Evolutionary conservation across 2,329 filamentous ascomycete genomes (phyloP), one percentile per base, ranked within the genome.

Genomic region (Ophioceras dolichostomum): DNA sequence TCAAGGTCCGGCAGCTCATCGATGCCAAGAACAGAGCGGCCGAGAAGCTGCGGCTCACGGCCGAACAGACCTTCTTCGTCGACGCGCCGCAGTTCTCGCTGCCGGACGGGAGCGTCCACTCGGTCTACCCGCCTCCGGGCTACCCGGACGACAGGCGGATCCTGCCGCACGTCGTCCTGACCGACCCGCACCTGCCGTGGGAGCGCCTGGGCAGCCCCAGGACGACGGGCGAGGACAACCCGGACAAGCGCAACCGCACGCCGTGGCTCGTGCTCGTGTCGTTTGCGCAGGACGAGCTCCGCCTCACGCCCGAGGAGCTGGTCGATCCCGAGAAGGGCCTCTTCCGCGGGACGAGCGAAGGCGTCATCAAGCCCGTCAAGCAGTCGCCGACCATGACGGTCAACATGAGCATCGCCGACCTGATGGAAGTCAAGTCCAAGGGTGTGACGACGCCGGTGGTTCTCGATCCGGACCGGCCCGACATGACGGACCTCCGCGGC

Each of bases 121-220:
- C 53, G 0, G 36, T 48, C 0, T 67, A 64, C 42, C 65, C 65
- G 0, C 58, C 61, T 0, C 34, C 46, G 1, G 64, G 61, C 1
- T 51, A 63, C 35, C 29, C 41, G 0, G 64, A 57, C n/a, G 40
- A 50, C 2, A 39, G 38, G 4, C 26, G 47, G 0, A 53, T 59
- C 1, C 43, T 68, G 3, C 65, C 65, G 1, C 64, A 68, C 43
- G 43, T 68, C 0, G 59, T 68, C 4, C 49, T 68, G 16, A 60
- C 44, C 1, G 61, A 67, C 40, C 57, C 62, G 0, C 52, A 58
- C 38, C 41, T 66, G 2, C 64, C 64, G 0, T 68, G 65, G 65
- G 58, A 62, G 43, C 41, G 60, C 1, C 13, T 44, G 0, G 54
- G 42, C 1, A 56, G 47, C 14, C 39, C 39, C 1, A 42, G 32